Evolutionary conservation across 139 green algal genomes (phyloP), one percentile per base, ranked within the genome.

Genomic region (Raphidocelis subcapitata): DNA sequence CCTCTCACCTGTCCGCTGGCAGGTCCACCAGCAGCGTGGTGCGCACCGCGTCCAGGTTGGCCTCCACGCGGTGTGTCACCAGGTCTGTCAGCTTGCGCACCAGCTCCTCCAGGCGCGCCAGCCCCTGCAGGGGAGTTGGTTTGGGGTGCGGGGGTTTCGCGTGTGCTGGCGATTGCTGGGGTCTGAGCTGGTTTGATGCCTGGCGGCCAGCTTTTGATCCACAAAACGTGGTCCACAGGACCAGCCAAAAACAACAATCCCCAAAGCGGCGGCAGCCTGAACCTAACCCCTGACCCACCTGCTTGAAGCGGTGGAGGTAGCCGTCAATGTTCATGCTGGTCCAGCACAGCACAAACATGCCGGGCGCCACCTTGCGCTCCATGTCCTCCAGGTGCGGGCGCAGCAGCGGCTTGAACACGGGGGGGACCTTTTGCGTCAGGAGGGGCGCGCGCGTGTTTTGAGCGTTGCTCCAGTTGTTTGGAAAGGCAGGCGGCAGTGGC

Each of bases 301-400:
- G 84, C 67, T 95, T 87, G 67, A 96, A 89, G 36, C 85, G 72
- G 74, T 97, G 88, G 73, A 97, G 79, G 84, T 94, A 98, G 69
- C 91, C 92, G 64, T 97, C 93, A 56, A 98, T 94, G 84, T 96
- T 97, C 83, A 97, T 91, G 64, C 78, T 91, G 4, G 89, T 93
- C 93, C 93, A 98, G 24, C 84, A 93, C 5, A 98, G 81, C 33
- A 92, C 78, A 46, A 83, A 85, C 65, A 94, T 88, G 49, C 93
- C 93, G 10, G 92, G 93, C 67, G 86, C 77, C 29, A 97, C 86
- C 85, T 95, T 95, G 44, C 84, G 78, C 76, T 95, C 90, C 79
- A 98, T 84, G 80, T 96, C 89, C 49, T 92, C 90, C 55, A 97
- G 73, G 82, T 97, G 92, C 5, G 89, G 90, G 62, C 80, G 77